Percentiles rank a stretch among this genome's conserved stretches.
Conservation (phyloP, 257 asterid species). For the Anisodus acutangulus region DNA sequence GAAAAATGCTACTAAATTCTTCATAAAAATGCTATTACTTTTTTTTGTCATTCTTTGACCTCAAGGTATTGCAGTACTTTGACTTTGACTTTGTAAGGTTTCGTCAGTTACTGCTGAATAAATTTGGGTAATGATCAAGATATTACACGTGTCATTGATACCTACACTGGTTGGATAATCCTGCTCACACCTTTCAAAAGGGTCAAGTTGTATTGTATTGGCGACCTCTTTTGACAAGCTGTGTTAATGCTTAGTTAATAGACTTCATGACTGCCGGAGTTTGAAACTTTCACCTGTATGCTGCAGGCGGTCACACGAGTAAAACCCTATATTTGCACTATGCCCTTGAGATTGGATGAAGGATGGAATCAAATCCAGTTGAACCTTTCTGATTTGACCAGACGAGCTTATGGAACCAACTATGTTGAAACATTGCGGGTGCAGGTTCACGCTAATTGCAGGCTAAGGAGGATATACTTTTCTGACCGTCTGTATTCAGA, state of each 20-base stretch:
- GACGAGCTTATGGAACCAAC: slow-evolving; percentile 96
- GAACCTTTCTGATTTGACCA: slow-evolving; percentile 82
- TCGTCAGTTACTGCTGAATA: neutral
- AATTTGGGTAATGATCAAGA: neutral
- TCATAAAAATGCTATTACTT: neutral
- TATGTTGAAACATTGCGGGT: slow-evolving; percentile 90
- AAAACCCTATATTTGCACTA: slow-evolving; percentile 91
- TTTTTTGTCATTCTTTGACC: neutral
- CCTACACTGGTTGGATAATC: neutral
- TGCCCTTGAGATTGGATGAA: slow-evolving; percentile 94
- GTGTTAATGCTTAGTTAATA: neutral
- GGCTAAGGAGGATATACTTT: slow-evolving; percentile 87
- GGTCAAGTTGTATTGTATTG: neutral
- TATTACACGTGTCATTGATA: neutral
- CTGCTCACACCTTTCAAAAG: neutral
- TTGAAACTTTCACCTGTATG: slow-evolving; percentile 25
- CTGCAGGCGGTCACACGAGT: slow-evolving; percentile 86
- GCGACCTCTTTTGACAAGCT: neutral
- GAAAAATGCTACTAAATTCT: neutral
- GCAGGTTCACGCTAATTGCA: slow-evolving; percentile 93
- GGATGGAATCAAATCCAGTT: slow-evolving; percentile 97
- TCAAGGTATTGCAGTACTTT: neutral
- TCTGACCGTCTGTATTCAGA: slow-evolving; percentile 94
- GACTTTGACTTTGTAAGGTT: neutral
- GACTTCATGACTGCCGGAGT: neutral